Evolutionary conservation across 1,284 basidiomycete genomes (phyloP), one percentile per base, ranked within the genome.

Genomic region (Sporisorium exsertum): DNA sequence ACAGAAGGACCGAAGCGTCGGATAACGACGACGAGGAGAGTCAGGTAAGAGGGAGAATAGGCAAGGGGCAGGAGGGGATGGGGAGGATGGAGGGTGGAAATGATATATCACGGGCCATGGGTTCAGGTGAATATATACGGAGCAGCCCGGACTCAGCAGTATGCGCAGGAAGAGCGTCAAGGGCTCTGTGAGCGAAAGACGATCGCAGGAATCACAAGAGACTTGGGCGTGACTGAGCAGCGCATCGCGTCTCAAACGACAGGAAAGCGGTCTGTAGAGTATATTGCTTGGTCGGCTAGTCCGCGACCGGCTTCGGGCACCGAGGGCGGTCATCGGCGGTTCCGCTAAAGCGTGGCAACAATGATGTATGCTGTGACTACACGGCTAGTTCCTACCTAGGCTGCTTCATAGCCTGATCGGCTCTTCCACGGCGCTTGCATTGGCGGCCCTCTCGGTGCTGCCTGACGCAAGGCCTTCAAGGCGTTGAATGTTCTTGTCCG

Each of bases 101-200:
- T 61, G 68, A 71, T 71, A 71, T 64, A 53, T 40, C 68, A n/a
- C 58, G 26, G 27, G 47, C 40, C 46, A 58, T 26, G 58, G 58
- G 33, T 20, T 32, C 22, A 33, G 7, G 18, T 26, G 32, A 24
- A 5, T 57, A 57, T 32, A 20, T 18, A 15, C 16, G n/a, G 40
- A 43, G 40, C 40, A 43, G 40, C n/a, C 16, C 37, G 37, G 40
- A n/a, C 16, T 43, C 40, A 43, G 40, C 40, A 18, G 16, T 6
- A n/a, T 20, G 18, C 40, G 40, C 40, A 43, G 20, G 18, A 8
- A 40, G 40, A 18, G n/a, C n/a, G 15, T 20, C 15, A n/a, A n/a
- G 16, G 18, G 18, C 2, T 40, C 37, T 8, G 18, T 18, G 18
- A 12, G 3, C 37, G 37, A 13, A 40, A 40, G 35, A 13, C 35